phyloP scores from a whole-genome alignment of 495 filamentous ascomycete genomes.

The Penicillium ucsense region DNA sequence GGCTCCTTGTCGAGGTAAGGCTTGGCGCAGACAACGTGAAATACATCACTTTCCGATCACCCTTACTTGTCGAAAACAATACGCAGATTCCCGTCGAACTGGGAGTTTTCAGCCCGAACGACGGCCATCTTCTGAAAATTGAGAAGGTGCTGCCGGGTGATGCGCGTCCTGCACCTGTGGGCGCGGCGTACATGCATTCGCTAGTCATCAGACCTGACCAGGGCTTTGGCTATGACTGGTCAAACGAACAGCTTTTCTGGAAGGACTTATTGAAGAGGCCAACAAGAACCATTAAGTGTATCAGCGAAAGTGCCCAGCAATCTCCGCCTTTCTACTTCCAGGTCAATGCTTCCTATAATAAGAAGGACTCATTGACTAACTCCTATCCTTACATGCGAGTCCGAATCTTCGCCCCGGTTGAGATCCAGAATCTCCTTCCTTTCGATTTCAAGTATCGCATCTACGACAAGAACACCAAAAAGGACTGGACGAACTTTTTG shows the following conservation, averaged over 20 bases:
- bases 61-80: slow-evolving; percentile 92
- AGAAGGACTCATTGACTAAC: slow-evolving; percentile 66
- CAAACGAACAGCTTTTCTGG: slow-evolving; percentile 80
- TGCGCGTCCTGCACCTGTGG: slow-evolving; percentile 81
- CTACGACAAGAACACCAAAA: slow-evolving; percentile 94
- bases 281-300: slow-evolving; percentile 76
- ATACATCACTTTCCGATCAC: slow-evolving; percentile 92
- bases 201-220: slow-evolving; percentile 88
- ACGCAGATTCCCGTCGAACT: slow-evolving; percentile 94
- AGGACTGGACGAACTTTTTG: slow-evolving; percentile 97
- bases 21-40: slow-evolving; percentile 91
- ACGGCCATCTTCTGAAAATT: slow-evolving; percentile 89
- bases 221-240: slow-evolving; percentile 95
- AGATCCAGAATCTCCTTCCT: slow-evolving; percentile 88
- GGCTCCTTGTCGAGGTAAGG: slow-evolving; percentile 83
- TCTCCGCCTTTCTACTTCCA: slow-evolving; percentile 92
- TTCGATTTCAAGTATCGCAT: slow-evolving; percentile 99
- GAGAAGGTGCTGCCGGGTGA: slow-evolving; percentile 95
- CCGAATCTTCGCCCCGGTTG: slow-evolving; percentile 80
- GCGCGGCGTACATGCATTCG: slow-evolving; percentile 82
- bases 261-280: slow-evolving; percentile 77
- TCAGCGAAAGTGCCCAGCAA: slow-evolving; percentile 68
- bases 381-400: slow-evolving; percentile 92
- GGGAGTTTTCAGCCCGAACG: slow-evolving; percentile 81
- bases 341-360: slow-evolving; percentile 73